Evolutionary conservation across 2,329 filamentous ascomycete genomes (phyloP), one percentile per base, ranked within the genome.

Genomic region (Pseudogymnoascus sp.): DNA sequence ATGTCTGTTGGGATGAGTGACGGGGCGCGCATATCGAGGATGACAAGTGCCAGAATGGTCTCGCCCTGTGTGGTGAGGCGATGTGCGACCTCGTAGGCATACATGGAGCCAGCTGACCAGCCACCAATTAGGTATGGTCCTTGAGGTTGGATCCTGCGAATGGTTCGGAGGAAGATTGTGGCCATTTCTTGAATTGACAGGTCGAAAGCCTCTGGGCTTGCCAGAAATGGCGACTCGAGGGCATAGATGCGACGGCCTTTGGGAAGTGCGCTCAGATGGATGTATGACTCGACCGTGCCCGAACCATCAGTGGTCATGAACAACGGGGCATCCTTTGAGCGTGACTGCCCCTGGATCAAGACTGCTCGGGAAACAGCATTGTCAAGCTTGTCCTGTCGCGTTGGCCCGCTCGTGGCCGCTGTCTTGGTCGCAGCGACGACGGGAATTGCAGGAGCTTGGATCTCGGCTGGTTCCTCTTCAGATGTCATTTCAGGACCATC

Each of bases 91-190:
- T 74, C 71, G 63, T 74, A 74, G 14, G 74, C 72, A 61, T 70
- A 69, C 20, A 74, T 69, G 37, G 71, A 73, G 18, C 74, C 74
- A 12, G 70, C 68, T 11, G 71, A 74, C 72, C 71, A 74, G 30
- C 74, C 74, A 18, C 70, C 72, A 7, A 76, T 64, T 43, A 69
- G 64, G 64, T 76, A 76, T 6, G 74, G 74, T 1, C 74, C 74
- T 35, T 68, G 60, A 7, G 73, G 69, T 61, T 76, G 74, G 34
- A 64, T 62, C 12, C 58, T 58, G 22, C 61, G 63, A 32, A 71
- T 64, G 9, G 64, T 64, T 4, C 35, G 25, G 14, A 67, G 5
- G 59, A 61, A 70, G 9, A 64, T 32, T 12, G 41, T 47, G 6
- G 41, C 41, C 41, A 47, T 47, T 28, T 47, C 41, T 6, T 47